Evolutionary conservation across 306 rosid genomes (phyloP).

Genomic region (Mimosa bimucronata): DNA sequence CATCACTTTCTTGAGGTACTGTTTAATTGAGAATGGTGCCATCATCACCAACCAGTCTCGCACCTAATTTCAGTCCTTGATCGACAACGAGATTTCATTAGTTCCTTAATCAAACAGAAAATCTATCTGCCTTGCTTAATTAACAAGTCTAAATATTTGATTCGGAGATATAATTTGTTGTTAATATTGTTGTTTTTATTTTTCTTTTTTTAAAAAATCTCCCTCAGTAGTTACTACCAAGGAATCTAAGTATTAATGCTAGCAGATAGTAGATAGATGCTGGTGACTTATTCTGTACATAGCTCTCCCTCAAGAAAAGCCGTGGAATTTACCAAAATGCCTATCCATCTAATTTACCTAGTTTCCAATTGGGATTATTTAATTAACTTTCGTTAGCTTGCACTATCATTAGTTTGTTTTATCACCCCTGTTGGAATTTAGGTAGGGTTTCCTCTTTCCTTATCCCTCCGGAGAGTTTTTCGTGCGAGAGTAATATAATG

Average conservation of each 20-base stretch:
- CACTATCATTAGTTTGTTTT: too few relatives aligned
- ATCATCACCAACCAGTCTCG: slow-evolving; percentile 40
- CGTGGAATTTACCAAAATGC: neutral
- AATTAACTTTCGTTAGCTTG: neutral
- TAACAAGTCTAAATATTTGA: slow-evolving; percentile 35
- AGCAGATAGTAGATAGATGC: neutral
- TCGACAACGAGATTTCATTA: slow-evolving; percentile 33
- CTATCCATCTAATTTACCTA: neutral
- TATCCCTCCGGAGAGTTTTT: too few relatives aligned
- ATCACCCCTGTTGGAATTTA: too few relatives aligned
- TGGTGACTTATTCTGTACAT: neutral
- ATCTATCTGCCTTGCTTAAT: slow-evolving; percentile 16
- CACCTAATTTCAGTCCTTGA: slow-evolving; percentile 27
- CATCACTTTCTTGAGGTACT: slow-evolving; percentile 31
- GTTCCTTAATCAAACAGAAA: slow-evolving; percentile 1
- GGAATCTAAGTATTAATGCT: neutral
- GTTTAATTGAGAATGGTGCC: slow-evolving; percentile 41
- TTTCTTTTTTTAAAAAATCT: neutral
- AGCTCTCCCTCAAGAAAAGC: neutral
- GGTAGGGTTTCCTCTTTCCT: too few relatives aligned
- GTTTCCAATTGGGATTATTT: neutral
- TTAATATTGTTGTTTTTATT: neutral
- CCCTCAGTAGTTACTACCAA: neutral
- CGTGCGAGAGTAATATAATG: too few relatives aligned
- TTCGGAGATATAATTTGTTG: neutral